phyloP scores from a whole-genome alignment of 1,139 yeast genomes.

The Pichia sp. region DNA sequence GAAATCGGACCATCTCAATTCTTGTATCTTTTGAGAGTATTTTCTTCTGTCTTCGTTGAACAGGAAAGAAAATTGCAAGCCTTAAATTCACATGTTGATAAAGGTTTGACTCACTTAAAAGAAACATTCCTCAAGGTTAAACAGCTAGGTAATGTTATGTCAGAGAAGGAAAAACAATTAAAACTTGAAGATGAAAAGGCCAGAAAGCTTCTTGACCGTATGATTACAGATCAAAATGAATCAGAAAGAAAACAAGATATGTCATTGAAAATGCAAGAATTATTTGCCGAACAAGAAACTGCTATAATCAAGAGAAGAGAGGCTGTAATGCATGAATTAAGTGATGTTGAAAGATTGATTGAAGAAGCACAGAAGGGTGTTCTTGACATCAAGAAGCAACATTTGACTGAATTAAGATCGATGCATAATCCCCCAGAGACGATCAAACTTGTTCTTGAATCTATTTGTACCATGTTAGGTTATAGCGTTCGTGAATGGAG shows the following conservation, averaged over 20 bases:
- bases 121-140: conserved; percentile 79
- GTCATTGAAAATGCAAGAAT: conserved; percentile 71
- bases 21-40: conserved; percentile 50
- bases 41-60: conserved; percentile 41
- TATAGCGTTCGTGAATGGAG: conserved; percentile 71
- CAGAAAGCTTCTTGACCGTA: conserved; percentile 62
- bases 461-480: conserved; percentile 82
- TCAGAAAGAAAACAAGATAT: conserved; percentile 91
- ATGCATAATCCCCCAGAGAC: conserved; percentile 92
- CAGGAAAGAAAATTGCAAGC: conserved; percentile 56
- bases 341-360: conserved; percentile 81
- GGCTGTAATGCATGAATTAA: conserved; percentile 61
- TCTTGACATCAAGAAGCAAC: conserved; percentile 88
- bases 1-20: conserved; percentile 52
- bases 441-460: conserved; percentile 81
- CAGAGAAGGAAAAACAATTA: conserved; percentile 52
- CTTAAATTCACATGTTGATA: conserved; percentile 67
- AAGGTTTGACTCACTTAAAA: conserved; percentile 71
- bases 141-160: conserved; percentile 52
- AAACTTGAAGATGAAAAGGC: conserved; percentile 66
- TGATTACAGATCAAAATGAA: conserved; percentile 88
- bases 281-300: conserved; percentile 64
- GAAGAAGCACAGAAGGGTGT: conserved; percentile 85
- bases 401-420: conserved; percentile 83
- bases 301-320: conserved; percentile 56